Evolutionary conservation across 2,329 filamentous ascomycete genomes (phyloP).

Genomic region (Aspergillus sp.): DNA sequence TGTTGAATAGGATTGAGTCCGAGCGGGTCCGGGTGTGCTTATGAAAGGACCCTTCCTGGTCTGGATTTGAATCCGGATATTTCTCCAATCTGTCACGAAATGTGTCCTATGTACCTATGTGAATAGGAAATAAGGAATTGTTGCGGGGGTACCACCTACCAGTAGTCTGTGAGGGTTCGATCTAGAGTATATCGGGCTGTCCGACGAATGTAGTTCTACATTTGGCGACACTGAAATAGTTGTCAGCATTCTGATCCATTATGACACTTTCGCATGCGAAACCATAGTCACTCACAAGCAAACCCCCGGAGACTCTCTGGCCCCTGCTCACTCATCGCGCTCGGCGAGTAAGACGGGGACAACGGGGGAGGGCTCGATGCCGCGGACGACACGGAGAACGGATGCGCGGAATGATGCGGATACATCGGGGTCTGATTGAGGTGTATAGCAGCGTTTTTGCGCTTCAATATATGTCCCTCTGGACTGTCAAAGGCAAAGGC

Average conservation of each 20-base stretch:
- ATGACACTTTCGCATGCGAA: constrained; percentile 1
- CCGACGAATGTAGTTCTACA: constrained; percentile 8
- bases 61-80: constrained; percentile 22
- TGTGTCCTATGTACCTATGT: constrained; percentile 27
- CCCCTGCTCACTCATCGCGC: constrained; percentile 35
- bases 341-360: constrained; percentile 41
- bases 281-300: constrained; percentile 19
- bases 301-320: constrained; percentile 28
- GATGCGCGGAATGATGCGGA: constrained; percentile 23
- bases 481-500: constrained; percentile 27
- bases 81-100: constrained; percentile 35
- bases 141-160: constrained; percentile 12
- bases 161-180: constrained; percentile 20
- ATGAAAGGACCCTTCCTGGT: constrained; percentile 22
- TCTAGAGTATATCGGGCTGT: constrained; percentile 6
- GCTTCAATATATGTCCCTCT: constrained; percentile 33
- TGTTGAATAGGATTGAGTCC: constrained; percentile 31
- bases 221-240: constrained; percentile 13
- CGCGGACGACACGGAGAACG: constrained; percentile 31
- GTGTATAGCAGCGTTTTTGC: constrained; percentile 37
- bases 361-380: constrained; percentile 40
- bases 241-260: constrained; percentile 6
- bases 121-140: neutral
- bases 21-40: constrained; percentile 25
- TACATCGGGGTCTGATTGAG: constrained; percentile 29